Evolutionary conservation across 192 early-diverging fungal genomes (phyloP).

Genomic region (Anaeromyces robustus): DNA sequence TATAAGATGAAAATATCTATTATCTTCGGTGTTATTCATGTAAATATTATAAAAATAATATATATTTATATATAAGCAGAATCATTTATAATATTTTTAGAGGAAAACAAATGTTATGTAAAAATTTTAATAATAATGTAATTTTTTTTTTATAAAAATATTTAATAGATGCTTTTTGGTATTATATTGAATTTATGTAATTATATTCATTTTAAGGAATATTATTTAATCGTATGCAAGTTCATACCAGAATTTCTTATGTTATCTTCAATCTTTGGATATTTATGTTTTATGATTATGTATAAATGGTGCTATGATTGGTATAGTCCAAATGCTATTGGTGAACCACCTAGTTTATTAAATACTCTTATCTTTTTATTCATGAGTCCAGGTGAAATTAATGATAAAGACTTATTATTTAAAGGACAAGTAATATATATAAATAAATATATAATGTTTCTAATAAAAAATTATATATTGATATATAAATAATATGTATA

Average conservation of each 20-base stretch:
- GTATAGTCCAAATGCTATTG: slow-evolving; percentile 23
- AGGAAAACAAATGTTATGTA: too few species aligned
- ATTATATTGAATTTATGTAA: slow-evolving; percentile 80
- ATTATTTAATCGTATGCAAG: slow-evolving; percentile 64
- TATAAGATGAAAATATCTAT: slow-evolving; percentile 99
- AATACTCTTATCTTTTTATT: slow-evolving; percentile 99
- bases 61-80: too few species aligned
- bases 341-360: slow-evolving; percentile 34
- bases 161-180: slow-evolving; percentile 72
- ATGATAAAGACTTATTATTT: slow-evolving; percentile 53
- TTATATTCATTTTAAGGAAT: slow-evolving; percentile 74
- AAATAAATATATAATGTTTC: neutral
- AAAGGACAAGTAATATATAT: slow-evolving; percentile 55
- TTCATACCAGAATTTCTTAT: slow-evolving; percentile 92
- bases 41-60: neutral
- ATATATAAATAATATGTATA: too few species aligned
- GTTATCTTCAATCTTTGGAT: slow-evolving; percentile 90
- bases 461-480: too few species aligned
- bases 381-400: slow-evolving; percentile 70
- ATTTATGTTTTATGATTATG: slow-evolving; percentile 70
- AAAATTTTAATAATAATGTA: too few species aligned
- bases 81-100: too few species aligned
- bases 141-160: too few species aligned
- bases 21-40: slow-evolving; percentile 77
- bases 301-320: slow-evolving; percentile 95